Percentiles rank a stretch among this genome's conserved stretches.
phyloP scores from a whole-genome alignment of 2,329 filamentous ascomycete genomes.

The Fusarium fracticaudum region DNA sequence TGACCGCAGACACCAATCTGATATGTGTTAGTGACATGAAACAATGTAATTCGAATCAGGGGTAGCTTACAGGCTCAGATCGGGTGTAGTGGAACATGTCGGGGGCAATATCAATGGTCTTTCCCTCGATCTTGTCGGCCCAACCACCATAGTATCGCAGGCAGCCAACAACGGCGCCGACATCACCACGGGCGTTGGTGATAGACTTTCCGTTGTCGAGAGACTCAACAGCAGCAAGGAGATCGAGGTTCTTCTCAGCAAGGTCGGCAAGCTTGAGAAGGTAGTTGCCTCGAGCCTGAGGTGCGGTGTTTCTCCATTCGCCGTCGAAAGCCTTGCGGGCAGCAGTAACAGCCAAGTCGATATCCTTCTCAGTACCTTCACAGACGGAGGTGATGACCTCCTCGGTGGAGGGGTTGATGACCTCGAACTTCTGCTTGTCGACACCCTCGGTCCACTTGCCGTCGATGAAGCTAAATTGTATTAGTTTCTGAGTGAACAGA shows the following conservation, averaged over 20 bases:
- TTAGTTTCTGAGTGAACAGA: slow-evolving; percentile 30
- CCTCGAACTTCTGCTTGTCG: slow-evolving; percentile 91
- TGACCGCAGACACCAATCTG: slow-evolving; percentile 81
- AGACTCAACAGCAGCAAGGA: slow-evolving; percentile 83
- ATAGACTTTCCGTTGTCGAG: slow-evolving; percentile 90
- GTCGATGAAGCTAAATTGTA: slow-evolving; percentile 79
- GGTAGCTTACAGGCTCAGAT: slow-evolving; percentile 71
- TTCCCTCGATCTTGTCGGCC: slow-evolving; percentile 91
- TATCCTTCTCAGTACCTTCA: slow-evolving; percentile 89
- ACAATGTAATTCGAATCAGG: too few relatives aligned
- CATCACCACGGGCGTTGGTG: slow-evolving; percentile 78
- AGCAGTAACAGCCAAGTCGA: slow-evolving; percentile 81
- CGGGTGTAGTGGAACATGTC: slow-evolving; percentile 85
- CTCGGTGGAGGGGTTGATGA: slow-evolving; percentile 88
- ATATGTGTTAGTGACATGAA: too few relatives aligned
- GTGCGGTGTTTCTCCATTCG: slow-evolving; percentile 73
- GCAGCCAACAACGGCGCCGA: slow-evolving; percentile 72
- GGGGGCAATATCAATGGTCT: slow-evolving; percentile 81
- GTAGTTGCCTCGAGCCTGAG: slow-evolving; percentile 74
- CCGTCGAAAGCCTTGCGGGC: slow-evolving; percentile 88
- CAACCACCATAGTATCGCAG: slow-evolving; percentile 82
- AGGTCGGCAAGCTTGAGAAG: slow-evolving; percentile 83
- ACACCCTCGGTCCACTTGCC: slow-evolving; percentile 84
- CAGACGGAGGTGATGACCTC: slow-evolving; percentile 83
- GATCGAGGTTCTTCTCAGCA: slow-evolving; percentile 79